Base-by-base conservation (phyloP, 352 stramenopile genomes). In the Pythium biforme region DNA sequence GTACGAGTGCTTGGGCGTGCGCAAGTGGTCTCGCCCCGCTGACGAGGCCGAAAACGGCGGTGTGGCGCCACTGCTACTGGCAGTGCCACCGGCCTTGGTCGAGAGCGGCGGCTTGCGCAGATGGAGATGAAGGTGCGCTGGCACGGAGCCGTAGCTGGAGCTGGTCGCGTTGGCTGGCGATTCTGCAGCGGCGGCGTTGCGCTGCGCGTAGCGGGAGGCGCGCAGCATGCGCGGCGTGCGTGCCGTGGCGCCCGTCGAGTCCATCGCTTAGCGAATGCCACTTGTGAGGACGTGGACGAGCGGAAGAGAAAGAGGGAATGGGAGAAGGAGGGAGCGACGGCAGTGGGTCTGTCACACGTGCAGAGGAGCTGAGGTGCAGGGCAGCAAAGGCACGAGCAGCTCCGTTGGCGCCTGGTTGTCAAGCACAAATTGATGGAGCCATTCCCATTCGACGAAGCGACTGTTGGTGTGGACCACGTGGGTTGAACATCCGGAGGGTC, bases 161-260 rank as follows among this genome's bases (percentile, higher is more conserved):
- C 54, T 56, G 23, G 57, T 74, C 47, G 67, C 64, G 54, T 87
- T 76, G 41, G 45, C 56, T 10, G 76, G 74, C 15, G 75, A 83
- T 20, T 67, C 54, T 26, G 45, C 48, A 2, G 27, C 61, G 25
- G 63, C 69, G 14, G 63, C 64, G 19, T 23, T 27, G 41, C 62
- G 61, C 10, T 67, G 56, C 10, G 61, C 40, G 20, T 39, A 19
- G 19, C 57, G 57, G 15, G 47, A 58, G 22, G n/a, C 22, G 48
- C 57, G 57, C 22, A 8, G 77, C 29, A 61, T 78, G 46, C 77
- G 74, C 43, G 86, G 86, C 40, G 86, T 94, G 51, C 83, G 76
- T 20, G 77, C 81, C 22, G 80, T 94, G 12, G 86, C 86, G 19
- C 86, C 86, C 7, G 80, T 88, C 75, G 81, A 91, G 74, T 94